Evolutionary conservation across 2,329 filamentous ascomycete genomes (phyloP), one percentile per base, ranked within the genome.

Genomic region (Fusarium odoratissimum): DNA sequence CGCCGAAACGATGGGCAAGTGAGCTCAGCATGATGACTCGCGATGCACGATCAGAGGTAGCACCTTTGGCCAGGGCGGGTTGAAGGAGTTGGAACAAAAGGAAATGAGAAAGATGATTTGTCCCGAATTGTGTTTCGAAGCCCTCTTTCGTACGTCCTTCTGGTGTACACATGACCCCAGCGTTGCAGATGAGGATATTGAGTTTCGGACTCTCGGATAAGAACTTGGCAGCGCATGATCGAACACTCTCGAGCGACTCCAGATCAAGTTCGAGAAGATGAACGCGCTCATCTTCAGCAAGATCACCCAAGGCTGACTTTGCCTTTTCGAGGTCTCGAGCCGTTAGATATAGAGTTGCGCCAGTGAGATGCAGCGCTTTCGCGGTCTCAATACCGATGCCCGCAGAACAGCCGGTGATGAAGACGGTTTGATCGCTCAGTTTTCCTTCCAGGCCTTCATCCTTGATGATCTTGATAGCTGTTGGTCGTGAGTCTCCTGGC

Each of bases 31-130:
- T 40, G 1, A 67, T 4, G 9, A 67, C 61, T 30, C 64, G 31
- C 1, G 61, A 57, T 30, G 51, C 23, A 6, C 23, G 31, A 3
- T 41, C 8, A 8, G 38, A 17, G 1, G 33, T 51, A 1, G 19
- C 38, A 2, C 64, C 61, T 4, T 38, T 60, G 0, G 16, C 28
- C 0, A 67, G 5, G 0, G 51, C 33, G 0, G 38, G 44, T 11
- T 30, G 17, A 0, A 67, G 23, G 1, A 67, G 21, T 2, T 60
- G 56, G 17, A 66, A 25, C 0, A 67, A 7, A 0, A 67, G 5
- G n/a, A 66, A 67, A 2, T 67, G 64, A 0, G 61, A 38, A 2
- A 67, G 51, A 14, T 67, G 64, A 3, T 67, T 67, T n/a, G 64
- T 67, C 0, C 44, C 61, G 3, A 66, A 66, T 2, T 67, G 64